Evolutionary conservation across 345 rosid genomes (phyloP), one percentile per base, ranked within the genome.

Genomic region (Isatis tinctoria): DNA sequence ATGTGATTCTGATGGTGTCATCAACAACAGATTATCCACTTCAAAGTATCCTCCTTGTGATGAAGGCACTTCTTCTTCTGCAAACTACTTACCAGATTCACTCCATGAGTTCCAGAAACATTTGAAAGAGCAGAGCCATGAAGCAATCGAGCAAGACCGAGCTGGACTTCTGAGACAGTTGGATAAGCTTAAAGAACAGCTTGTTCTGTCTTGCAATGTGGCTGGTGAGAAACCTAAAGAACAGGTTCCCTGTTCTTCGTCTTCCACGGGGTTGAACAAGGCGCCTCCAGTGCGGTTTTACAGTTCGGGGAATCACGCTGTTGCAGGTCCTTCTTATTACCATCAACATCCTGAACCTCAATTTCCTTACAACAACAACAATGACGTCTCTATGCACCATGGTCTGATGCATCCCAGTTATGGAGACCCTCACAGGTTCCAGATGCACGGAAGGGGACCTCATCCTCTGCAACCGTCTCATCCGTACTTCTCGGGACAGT

Each of bases 131-230:
- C 72, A 14, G 60, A 72, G 53, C 44, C 78, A 78, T 72, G 86
- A 67, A 61, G 75, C 84, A 7, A 75, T 82, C 28, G 87, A 80
- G 44, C 82, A 82, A 52, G 91, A 91, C 80, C 79, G 90, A 60
- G 93, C 85, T 67, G 97, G 84, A 82, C 95, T 94, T 69, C 78
- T 94, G 26, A 87, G 90, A 80, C 91, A 91, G 87, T 72, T 94
- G 56, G 96, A 92, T 59, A 89, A 91, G 79, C 84, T 94, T n/a
- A 94, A 90, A 86, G 92, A 90, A 82, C 95, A 94, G 78, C 93
- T 91, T 65, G 82, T 78, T 73, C 85, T 83, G 28, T 75, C 74
- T 61, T 75, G 79, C 48, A 75, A 68, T 69, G 74, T 75, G 24
- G 64, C 69, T 8, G n/a, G 28, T 26, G 74, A 68, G 32, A 69